Conservation (phyloP, 2,329 filamentous ascomycete species). For the Cordyceps cateniannulata region DNA sequence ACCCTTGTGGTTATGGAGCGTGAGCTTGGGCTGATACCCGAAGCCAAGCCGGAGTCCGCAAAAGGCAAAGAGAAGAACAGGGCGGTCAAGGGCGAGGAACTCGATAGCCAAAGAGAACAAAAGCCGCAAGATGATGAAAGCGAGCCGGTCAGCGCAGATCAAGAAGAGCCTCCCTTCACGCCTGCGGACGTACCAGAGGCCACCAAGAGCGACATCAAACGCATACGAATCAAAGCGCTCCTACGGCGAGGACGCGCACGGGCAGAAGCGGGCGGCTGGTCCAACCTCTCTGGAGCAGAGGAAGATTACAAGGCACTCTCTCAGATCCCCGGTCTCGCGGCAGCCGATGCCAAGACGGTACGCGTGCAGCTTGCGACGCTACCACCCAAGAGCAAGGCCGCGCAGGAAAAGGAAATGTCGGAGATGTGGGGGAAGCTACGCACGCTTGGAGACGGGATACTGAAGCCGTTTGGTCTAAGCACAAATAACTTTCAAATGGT, state of each 20-base stretch:
- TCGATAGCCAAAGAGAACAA: constrained; percentile 20
- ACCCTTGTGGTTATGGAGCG: constrained; percentile 41
- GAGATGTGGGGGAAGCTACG: constrained; percentile 99
- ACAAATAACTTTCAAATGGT: constrained; percentile 94
- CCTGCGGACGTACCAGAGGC: constrained; percentile 14
- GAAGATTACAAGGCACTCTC: constrained; percentile 71
- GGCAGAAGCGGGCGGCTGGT: constrained; percentile 69
- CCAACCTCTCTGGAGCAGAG: constrained; percentile 67
- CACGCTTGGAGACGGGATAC: constrained; percentile 80
- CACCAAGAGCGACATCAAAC: constrained; percentile 53
- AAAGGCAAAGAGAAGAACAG: background rate
- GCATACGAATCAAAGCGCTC: constrained; percentile 77
- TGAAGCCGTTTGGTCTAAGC: constrained; percentile 89
- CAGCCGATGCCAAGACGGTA: constrained; percentile 62
- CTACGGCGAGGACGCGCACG: constrained; percentile 71
- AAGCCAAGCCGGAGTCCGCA: constrained; percentile 37
- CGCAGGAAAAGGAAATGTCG: constrained; percentile 79
- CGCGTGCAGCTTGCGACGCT: constrained; percentile 58
- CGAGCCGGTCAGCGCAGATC: background rate
- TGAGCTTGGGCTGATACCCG: constrained; percentile 21
- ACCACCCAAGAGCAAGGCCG: constrained; percentile 63
- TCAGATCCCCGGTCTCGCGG: constrained; percentile 47
- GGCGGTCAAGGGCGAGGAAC: constrained; percentile 26
- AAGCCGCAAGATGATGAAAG: background rate
- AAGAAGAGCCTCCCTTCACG: constrained; percentile 28